Base-by-base conservation (phyloP, 768 basidiomycete genomes). In the Russula griseocarnosa region DNA sequence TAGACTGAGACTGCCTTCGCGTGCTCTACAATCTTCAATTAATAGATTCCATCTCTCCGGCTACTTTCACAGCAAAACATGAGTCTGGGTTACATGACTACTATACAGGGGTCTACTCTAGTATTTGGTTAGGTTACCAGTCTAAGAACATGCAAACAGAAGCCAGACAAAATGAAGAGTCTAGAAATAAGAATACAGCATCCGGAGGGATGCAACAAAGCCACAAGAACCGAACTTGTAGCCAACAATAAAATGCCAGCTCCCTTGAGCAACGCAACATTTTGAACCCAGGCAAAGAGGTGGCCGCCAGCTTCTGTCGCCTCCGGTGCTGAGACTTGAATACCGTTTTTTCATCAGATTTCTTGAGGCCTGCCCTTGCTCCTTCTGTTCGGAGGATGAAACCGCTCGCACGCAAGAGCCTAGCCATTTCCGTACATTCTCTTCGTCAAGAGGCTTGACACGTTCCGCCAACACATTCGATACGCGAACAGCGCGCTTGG, bases 361-460 rank as follows among this genome's bases (percentile, higher is more conserved):
- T 44, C 38, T 60, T 57, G 52, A n/a, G n/a, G 2, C 14, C 22
- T 34, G 0, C n/a, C n/a, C n/a, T n/a, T n/a, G n/a, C n/a, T n/a
- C n/a, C n/a, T n/a, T n/a, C n/a, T n/a, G n/a, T n/a, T n/a, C n/a
- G n/a, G n/a, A n/a, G n/a, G n/a, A n/a, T n/a, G n/a, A n/a, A n/a
- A n/a, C n/a, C n/a, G n/a, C n/a, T n/a, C n/a, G n/a, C n/a, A n/a
- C n/a, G n/a, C n/a, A n/a, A n/a, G n/a, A n/a, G n/a, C n/a, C n/a
- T n/a, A n/a, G 10, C 68, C 68, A 69, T 18, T 52, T 57, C 28
- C 47, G 56, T 10, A 63, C 66, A 20, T 69, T 64, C 62, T 61
- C 60, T 20, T 60, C 68, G 28, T 60, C 57, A 14, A 69, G 62
- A 1, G 56, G 60, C 54, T 24, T 50, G 3, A 50, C 68, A 13